phyloP scores from a whole-genome alignment of 1,139 yeast genomes.

The Suhomyces wounanorum region DNA sequence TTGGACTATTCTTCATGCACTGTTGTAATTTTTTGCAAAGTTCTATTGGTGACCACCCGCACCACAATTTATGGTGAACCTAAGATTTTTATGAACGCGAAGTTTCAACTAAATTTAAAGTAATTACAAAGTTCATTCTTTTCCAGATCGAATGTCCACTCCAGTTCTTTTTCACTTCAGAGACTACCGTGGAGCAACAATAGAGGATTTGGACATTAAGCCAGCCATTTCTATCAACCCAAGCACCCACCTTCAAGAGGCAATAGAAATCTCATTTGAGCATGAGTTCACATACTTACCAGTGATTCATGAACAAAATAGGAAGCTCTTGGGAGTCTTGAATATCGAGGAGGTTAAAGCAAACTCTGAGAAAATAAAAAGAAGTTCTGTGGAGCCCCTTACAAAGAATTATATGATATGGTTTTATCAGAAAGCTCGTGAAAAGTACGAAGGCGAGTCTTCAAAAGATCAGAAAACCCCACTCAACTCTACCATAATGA shows the following conservation, averaged over 20 bases:
- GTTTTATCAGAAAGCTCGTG: constrained; percentile 43
- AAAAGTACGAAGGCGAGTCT: constrained; percentile 28
- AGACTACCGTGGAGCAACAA: constrained; percentile 55
- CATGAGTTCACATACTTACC: constrained; percentile 60
- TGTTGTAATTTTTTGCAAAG: too few relatives aligned
- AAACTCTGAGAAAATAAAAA: constrained; percentile 24
- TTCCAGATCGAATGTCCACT: neutral
- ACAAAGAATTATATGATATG: constrained; percentile 45
- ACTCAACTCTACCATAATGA: constrained; percentile 30
- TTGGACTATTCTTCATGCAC: too few relatives aligned
- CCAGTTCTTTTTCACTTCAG: constrained; percentile 31
- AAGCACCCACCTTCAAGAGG: constrained; percentile 49
- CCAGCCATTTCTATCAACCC: constrained; percentile 64
- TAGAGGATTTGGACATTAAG: constrained; percentile 62
- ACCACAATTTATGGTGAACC: too few relatives aligned
- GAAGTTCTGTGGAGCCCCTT: constrained; percentile 31
- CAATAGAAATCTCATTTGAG: constrained; percentile 53
- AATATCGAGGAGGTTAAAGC: constrained; percentile 49
- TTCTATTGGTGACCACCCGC: too few relatives aligned
- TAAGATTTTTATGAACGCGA: neutral
- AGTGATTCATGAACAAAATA: constrained; percentile 53
- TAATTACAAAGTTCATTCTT: neutral
- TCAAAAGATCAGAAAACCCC: constrained; percentile 24
- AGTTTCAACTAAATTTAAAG: neutral
- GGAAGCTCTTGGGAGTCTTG: constrained; percentile 56